Base-by-base conservation (phyloP, 1,284 basidiomycete genomes). In the Ceratobasidium sp. region DNA sequence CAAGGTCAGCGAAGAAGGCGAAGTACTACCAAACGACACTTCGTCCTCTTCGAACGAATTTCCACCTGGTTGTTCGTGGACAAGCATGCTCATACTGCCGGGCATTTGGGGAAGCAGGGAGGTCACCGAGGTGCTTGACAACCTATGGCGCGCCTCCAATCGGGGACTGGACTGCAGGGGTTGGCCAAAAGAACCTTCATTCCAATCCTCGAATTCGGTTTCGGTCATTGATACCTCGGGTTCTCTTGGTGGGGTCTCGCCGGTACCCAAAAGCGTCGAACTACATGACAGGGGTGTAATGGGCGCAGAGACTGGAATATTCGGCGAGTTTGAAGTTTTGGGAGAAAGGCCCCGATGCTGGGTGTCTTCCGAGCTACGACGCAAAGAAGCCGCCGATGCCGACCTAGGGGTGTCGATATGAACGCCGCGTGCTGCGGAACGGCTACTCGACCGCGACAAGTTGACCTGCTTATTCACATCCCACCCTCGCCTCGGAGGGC, bases 51-150 rank as follows among this genome's bases (percentile, higher is more conserved):
- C 60, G 22, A 49, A 65, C 8, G n/a, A n/a, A n/a, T 47, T 32
- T 22, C 47, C 60, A 1, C 45, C 32, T 5, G 50, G 31, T 58
- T 38, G 64, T 52, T 70, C 69, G n/a, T 70, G 58, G 10, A 70
- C 49, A 10, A 70, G 20, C 20, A 70, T 68, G 38, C 57, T 64
- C 57, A 65, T 70, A 13, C 35, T 56, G 7, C 49, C 58, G 4
- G 69, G 60, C 3, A 70, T 15, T 29, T 70, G 60, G 8, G 69
- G 69, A 5, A 65, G 7, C 3, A 65, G 38, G 10, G 55, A 64
- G 17, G 43, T 38, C 35, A 35, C 35, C 10, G 60, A 65, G 38
- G 15, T n/a, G n/a, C 49, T 53, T 1, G 60, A 38, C 31, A 50
- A 29, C 13, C 2, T 13, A 10, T 29, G 32, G 17, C 45, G 35